phyloP scores from a whole-genome alignment of 1,139 yeast species.

The Kluyveromyces sp. region DNA sequence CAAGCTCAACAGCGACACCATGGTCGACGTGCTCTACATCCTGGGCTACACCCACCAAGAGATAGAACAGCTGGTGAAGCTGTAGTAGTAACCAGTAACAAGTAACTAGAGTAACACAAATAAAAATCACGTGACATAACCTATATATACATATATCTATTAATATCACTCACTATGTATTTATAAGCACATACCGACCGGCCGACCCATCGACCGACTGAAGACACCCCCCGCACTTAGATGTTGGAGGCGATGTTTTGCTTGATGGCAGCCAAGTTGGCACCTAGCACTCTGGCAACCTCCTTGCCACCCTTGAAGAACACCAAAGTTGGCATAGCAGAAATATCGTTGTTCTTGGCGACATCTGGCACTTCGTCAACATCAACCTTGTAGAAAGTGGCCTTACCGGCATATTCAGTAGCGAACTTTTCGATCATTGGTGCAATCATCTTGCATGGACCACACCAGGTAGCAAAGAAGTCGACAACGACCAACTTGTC shows the following conservation, averaged over 20 bases:
- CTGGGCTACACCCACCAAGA: slow-evolving; percentile 67
- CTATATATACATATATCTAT: not conserved
- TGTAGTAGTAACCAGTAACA: too few species aligned
- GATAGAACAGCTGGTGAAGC: slow-evolving; percentile 25
- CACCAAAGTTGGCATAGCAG: slow-evolving; percentile 86
- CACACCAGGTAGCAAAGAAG: slow-evolving; percentile 95
- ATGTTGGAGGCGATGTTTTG: slow-evolving; percentile 53
- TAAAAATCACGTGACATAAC: not conserved
- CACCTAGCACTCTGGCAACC: slow-evolving; percentile 74
- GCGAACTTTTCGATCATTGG: slow-evolving; percentile 79
- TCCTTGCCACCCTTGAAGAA: slow-evolving; percentile 71
- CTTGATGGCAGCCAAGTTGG: slow-evolving; percentile 76
- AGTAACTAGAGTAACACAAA: too few species aligned
- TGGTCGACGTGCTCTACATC: slow-evolving; percentile 70
- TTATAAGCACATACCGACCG: too few species aligned
- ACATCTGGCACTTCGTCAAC: slow-evolving; percentile 71
- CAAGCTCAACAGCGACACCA: slow-evolving; percentile 60
- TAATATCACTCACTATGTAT: not conserved
- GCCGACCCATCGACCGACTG: too few species aligned
- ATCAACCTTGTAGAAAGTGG: slow-evolving; percentile 74
- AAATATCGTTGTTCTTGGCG: slow-evolving; percentile 64
- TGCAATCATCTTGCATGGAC: slow-evolving; percentile 93
- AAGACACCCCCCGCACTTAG: slow-evolving; percentile 25
- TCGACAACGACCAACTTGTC: slow-evolving; percentile 77
- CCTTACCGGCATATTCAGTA: slow-evolving; percentile 41